A percentile compares a stretch with the other conserved stretches of the same genome.
Conservation (phyloP, 768 basidiomycete genomes). For the Coprinellus aureogranulatus region DNA sequence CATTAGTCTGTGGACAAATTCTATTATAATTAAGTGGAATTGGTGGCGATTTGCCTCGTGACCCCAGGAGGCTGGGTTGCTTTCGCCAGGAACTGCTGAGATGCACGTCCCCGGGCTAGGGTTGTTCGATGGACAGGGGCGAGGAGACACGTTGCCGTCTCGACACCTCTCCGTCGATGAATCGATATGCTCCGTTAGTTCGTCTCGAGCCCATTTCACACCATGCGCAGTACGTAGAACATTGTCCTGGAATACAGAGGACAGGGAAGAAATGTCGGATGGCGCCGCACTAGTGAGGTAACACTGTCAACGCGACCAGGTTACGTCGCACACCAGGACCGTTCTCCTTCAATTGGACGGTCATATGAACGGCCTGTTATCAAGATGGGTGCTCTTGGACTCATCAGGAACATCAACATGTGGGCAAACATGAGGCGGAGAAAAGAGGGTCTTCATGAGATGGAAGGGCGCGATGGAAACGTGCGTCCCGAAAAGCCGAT, state of each 20-base stretch:
- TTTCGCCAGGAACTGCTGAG: not conserved
- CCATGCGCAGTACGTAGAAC: no score
- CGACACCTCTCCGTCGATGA: not conserved
- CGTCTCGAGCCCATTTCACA: no score
- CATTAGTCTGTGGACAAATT: not conserved
- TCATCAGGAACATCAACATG: constrained; percentile 34
- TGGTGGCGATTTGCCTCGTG: not conserved
- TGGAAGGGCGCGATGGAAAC: constrained; percentile 1
- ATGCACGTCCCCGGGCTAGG: not conserved
- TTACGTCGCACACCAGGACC: not conserved
- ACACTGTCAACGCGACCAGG: not conserved
- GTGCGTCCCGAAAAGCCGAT: constrained; percentile 10
- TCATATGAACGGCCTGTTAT: constrained; percentile 4
- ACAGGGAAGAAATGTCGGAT: constrained; percentile 1
- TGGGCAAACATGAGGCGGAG: constrained; percentile 38
- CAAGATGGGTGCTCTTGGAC: constrained; percentile 9
- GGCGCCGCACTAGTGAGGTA: constrained; percentile 6
- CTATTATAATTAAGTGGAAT: not conserved
- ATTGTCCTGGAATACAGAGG: not conserved
- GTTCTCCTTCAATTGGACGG: not conserved
- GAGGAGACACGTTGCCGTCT: not conserved
- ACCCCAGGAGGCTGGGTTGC: not conserved
- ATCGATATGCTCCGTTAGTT: not conserved
- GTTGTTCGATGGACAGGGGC: not conserved
- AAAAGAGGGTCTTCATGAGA: constrained; percentile 7